A percentile compares a stretch with the other conserved stretches of the same genome.
Evolutionary conservation across 164 flowering plant genomes (phyloP).

Genomic region (Litsea cubeba): DNA sequence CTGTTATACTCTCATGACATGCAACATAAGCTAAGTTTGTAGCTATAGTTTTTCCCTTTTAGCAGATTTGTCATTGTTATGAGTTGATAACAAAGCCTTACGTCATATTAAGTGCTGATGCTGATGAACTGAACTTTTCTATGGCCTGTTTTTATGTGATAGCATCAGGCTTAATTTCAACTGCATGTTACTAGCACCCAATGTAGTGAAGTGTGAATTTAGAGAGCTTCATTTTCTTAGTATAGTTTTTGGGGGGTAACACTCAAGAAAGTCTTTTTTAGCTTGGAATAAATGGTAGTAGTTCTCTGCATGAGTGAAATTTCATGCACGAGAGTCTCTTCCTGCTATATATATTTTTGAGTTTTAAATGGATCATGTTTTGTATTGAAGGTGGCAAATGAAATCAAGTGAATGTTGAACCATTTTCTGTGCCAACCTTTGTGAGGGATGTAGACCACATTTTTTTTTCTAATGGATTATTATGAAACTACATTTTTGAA

Average conservation of each 20-base stretch:
- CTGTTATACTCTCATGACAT: background rate
- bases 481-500: too few relatives aligned
- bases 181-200: background rate
- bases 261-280: background rate
- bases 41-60: background rate
- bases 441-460: background rate
- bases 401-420: background rate
- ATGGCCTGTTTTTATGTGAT: too few relatives aligned
- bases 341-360: background rate
- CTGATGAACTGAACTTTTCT: too few relatives aligned
- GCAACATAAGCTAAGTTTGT: background rate
- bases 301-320: background rate
- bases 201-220: too few relatives aligned
- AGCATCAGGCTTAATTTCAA: too few relatives aligned
- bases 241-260: background rate
- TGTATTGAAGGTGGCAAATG: background rate
- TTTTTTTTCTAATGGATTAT: too few relatives aligned
- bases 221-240: background rate
- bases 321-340: background rate
- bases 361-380: background rate
- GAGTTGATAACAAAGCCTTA: too few relatives aligned
- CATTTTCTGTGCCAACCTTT: background rate
- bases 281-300: background rate
- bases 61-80: too few relatives aligned
- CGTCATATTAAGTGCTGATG: too few relatives aligned